Evolutionary conservation across 1,284 basidiomycete species (phyloP), one percentile per base, ranked within the genome.

Genomic region (Microstroma glucosiphilum): DNA sequence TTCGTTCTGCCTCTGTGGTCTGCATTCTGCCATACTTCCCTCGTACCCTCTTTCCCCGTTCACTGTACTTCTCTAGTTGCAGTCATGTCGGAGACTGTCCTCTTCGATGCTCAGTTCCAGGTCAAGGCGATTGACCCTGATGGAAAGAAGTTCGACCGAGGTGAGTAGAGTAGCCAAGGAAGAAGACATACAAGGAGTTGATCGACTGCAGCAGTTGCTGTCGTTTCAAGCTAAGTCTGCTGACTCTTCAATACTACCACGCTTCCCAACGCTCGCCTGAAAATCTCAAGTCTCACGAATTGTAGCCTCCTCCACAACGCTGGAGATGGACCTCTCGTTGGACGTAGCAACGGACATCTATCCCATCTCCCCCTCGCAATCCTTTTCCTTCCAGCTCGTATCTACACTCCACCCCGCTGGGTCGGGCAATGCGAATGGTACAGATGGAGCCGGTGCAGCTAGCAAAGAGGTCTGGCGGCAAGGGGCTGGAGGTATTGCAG

Each of bases 101-200:
- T 79, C 53, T 79, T 77, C 60, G 77, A 79, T 63, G 71, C 76
- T 54, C 75, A 77, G 57, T 78, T 79, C 51, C 67, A 70, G 60
- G 69, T 79, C 59, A 69, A 63, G 51, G 66, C 72, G 61, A 77
- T 79, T 62, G 77, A 79, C 58, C 77, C 77, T 13, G 80, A 94
- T 78, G 94, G 96, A 60, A 96, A 90, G 83, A 96, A 94, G 81
- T 96, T 96, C 72, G 93, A 96, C 81, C 84, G 93, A 87, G 93
- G 93, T 93, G 66, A 56, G 83, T 75, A 41, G 51, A 59, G 30
- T 37, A 53, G 21, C 8, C 51, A 21, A 54, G 51, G 51, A 21
- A 21, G 13, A 25, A 13, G 51, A 54, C 8, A n/a, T 6, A 48
- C 43, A 12, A 48, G 4, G 17, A 48, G 21, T 12, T 6, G 17